These are phyloP conservation scores for Russula vinacea DNA, from an alignment of 768 basidiomycete species.

Conservation along the genomic window DNA sequence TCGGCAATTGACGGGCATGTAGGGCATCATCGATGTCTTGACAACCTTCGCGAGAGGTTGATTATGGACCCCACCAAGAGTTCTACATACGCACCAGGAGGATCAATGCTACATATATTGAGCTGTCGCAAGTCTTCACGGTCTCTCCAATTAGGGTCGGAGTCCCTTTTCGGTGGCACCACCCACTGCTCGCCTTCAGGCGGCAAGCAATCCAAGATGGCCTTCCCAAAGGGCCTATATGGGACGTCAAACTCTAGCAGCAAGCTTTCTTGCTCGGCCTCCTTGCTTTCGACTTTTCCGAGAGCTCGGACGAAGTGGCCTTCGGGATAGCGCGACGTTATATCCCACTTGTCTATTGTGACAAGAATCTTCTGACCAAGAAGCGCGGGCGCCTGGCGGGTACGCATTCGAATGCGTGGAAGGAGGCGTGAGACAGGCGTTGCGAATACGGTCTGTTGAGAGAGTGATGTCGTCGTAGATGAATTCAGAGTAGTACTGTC, in stretches of 20 bases:
- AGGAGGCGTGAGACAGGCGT: slow-evolving; percentile 88
- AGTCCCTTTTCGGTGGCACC: slow-evolving; percentile 70
- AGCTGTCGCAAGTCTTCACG: slow-evolving; percentile 84
- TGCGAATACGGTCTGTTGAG: slow-evolving; percentile 89
- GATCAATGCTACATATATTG: slow-evolving; percentile 94
- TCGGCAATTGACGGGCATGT: slow-evolving; percentile 81
- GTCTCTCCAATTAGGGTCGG: slow-evolving; percentile 64
- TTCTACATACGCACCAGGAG: slow-evolving; percentile 58
- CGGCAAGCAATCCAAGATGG: slow-evolving; percentile 89
- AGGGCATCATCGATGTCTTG: slow-evolving; percentile 98
- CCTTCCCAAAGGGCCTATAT: slow-evolving; percentile 94
- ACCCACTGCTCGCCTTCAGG: slow-evolving; percentile 88
- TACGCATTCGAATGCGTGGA: slow-evolving; percentile 90
- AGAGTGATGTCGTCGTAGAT: slow-evolving; percentile 69
- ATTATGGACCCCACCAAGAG: slow-evolving; percentile 15
- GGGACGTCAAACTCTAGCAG: slow-evolving; percentile 94
- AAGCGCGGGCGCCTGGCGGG: slow-evolving; percentile 87
- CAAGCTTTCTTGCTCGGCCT: slow-evolving; percentile 92
- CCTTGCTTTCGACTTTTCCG: slow-evolving; percentile 89
- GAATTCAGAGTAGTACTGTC: slow-evolving; percentile 86
- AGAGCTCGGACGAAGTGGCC: slow-evolving; percentile 94
- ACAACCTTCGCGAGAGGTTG: slow-evolving; percentile 55
- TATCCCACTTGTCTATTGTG: slow-evolving; percentile 90
- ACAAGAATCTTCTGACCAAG: slow-evolving; percentile 94
- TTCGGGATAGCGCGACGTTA: slow-evolving; percentile 86